Evolutionary conservation across 1,284 basidiomycete species (phyloP).

Genomic region (Agaricales sp.): DNA sequence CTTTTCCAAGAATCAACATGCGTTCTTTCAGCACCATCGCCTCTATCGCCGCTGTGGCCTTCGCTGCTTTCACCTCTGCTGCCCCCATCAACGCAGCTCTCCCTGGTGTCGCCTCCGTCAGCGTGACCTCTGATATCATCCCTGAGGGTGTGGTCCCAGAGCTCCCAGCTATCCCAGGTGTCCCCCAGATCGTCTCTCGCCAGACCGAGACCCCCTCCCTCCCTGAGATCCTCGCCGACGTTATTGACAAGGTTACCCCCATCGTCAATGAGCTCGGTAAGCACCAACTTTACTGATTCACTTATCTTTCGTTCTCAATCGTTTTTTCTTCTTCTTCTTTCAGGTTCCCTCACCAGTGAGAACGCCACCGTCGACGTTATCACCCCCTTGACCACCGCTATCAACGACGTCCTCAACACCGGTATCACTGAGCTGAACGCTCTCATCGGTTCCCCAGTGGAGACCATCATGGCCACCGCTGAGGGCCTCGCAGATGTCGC

Average conservation of each 20-base stretch:
- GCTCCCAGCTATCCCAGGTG: background rate
- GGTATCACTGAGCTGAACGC: background rate
- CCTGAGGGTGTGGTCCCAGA: background rate
- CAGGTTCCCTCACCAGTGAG: background rate
- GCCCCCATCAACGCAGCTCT: background rate
- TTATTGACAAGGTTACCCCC: background rate
- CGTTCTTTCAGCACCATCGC: slow-evolving; percentile 3
- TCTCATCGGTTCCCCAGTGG: background rate
- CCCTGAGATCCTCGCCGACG: background rate
- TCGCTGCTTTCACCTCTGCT: slow-evolving; percentile 1
- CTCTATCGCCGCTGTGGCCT: slow-evolving; percentile 1
- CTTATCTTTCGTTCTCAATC: too few species aligned
- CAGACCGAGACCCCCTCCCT: background rate
- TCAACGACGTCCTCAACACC: background rate
- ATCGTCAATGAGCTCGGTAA: background rate
- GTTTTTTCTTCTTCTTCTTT: background rate
- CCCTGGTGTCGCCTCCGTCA: background rate
- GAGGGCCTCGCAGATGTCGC: background rate
- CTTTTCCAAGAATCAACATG: slow-evolving; percentile 2
- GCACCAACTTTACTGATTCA: too few species aligned
- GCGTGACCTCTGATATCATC: background rate
- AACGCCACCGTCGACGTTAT: background rate
- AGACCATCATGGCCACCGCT: background rate
- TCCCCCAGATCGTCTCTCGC: background rate
- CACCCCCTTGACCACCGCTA: background rate